Base-by-base conservation (phyloP, 345 rosid genomes). In the Carallia pectinifolia region DNA sequence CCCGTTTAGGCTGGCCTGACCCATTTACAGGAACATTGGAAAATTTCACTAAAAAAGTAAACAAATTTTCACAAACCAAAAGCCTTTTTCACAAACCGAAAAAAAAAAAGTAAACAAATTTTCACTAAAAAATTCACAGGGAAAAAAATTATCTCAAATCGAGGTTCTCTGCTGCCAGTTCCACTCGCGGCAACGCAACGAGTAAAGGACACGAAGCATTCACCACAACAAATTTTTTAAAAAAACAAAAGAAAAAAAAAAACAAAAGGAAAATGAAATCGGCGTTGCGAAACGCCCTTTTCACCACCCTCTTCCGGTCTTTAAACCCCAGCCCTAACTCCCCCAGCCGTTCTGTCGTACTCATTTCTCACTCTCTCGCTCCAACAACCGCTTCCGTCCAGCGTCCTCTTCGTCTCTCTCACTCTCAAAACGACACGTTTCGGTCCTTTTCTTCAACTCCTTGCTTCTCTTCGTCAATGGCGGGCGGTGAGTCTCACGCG, bases 391-490 rank as follows among this genome's bases (percentile, higher is more conserved):
- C 66, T 16, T 19, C 48, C 37, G 16, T 61, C 13, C 10, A 44
- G 7, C 68, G 55, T 53, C 44, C 33, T 63, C 38, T 29, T 40
- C 60, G 8, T 3, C 7, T n/a, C 48, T 59, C 54, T 13, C 18
- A 4, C 61, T 47, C 31, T 4, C 50, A 15, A 69, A 19, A 19
- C 34, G 33, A 2, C 50, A 17, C 52, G 8, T 38, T 33, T n/a
- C 63, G 74, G 15, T 53, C 54, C 2, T n/a, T 36, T 69, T 66
- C 58, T 59, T 16, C 72, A 30, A 58, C 63, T n/a, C 30, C 13
- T 23, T 54, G 1, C 69, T 27, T 55, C 65, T 77, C 77, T 54
- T 69, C 71, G 27, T 50, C 88, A 37, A 94, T 94, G 97, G 81
- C 85, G 23, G 80, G 76, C 71, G 79, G 81, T 40, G 90, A 76